Evolutionary conservation across 306 rosid species (phyloP).

Genomic region (Cucumis melo): DNA sequence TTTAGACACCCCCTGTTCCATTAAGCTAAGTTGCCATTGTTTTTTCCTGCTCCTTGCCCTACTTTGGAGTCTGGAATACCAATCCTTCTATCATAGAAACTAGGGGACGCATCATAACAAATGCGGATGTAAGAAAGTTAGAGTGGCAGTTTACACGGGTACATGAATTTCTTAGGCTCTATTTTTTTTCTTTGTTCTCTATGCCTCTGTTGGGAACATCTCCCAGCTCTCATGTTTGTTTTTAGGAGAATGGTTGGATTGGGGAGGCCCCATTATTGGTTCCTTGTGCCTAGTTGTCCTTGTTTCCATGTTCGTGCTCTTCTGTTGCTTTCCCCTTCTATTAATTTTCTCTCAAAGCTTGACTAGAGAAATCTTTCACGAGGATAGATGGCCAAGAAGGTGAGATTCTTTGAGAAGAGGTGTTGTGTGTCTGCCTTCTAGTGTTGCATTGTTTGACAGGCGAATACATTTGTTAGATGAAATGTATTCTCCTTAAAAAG

Average conservation of each 20-base stretch:
- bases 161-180: not conserved
- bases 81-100: not conserved
- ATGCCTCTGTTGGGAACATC: not conserved
- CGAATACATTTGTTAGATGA: not conserved
- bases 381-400: not conserved
- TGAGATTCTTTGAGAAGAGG: not conserved
- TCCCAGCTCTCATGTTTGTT: not conserved
- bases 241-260: not conserved
- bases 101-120: not conserved
- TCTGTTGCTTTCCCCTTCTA: not conserved
- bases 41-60: not conserved
- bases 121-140: not conserved
- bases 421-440: not conserved
- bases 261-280: not conserved
- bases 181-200: not conserved
- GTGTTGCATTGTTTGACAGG: not conserved
- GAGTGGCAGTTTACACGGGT: not conserved
- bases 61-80: not conserved
- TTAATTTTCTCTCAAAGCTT: not conserved
- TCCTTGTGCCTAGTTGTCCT: not conserved
- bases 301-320: not conserved
- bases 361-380: not conserved
- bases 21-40: not conserved
- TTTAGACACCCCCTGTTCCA: not conserved
- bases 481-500: not conserved